Base-by-base conservation (phyloP, 495 filamentous ascomycete genomes). In the Thermochaetoides thermophila region DNA sequence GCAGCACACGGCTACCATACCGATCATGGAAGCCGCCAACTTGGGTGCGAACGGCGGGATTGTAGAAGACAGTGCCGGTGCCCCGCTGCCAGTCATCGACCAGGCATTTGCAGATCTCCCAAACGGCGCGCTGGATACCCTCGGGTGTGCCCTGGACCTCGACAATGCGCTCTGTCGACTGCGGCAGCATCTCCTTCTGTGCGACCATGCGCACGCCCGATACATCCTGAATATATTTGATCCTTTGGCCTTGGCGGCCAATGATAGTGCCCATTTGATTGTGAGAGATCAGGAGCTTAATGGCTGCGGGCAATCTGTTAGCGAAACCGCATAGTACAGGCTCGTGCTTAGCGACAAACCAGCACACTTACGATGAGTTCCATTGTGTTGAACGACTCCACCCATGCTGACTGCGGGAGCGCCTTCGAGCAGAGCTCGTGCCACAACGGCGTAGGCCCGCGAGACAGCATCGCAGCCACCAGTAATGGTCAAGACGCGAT, bases 251-350 rank as follows among this genome's bases (percentile, higher is more conserved):
- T 61, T 85, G 79, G 32, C 85, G 78, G 41, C 89, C 89, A 46
- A 97, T 97, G 57, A 97, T 94, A 42, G 89, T 96, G 34, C 89
- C 89, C 89, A 97, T 97, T 57, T 97, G 91, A 53, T 96, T 96
- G 62, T 97, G 89, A 13, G 91, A 96, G 52, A 97, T 97, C 44
- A 97, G 74, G 7, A 97, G 74, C 40, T 92, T 93, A 53, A 97
- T 78, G 20, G 91, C 89, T 97, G 40, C 32, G 14, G 21, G 11
- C 6, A 6, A 24, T 7, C n/a, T n/a, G n/a, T n/a, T n/a, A n/a
- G n/a, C n/a, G n/a, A n/a, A n/a, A n/a, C n/a, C n/a, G n/a, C n/a
- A n/a, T n/a, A n/a, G n/a, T n/a, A n/a, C n/a, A n/a, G n/a, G n/a
- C n/a, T n/a, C n/a, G n/a, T n/a, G n/a, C n/a, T n/a, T n/a, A n/a